A percentile compares a stretch with the other conserved stretches of the same genome.
Conservation (phyloP, 2,329 filamentous ascomycete species). For the Coniochaeta sp. region DNA sequence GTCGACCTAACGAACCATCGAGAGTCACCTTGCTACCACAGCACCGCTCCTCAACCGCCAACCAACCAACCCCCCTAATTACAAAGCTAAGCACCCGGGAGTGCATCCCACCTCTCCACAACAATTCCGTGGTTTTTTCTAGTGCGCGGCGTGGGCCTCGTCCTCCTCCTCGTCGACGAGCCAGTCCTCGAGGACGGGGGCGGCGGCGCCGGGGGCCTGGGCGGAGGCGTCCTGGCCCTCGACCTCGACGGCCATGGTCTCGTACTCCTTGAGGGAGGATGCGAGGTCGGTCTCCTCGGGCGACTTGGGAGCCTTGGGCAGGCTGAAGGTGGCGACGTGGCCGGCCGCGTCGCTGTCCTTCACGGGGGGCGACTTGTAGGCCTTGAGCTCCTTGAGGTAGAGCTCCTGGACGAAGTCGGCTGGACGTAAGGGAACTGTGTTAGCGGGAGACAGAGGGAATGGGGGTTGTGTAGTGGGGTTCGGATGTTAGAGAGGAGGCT, state of each 20-base stretch:
- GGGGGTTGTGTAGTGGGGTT: background rate
- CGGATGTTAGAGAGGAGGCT: background rate
- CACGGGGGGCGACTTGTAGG: conserved; percentile 79
- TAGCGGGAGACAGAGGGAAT: background rate
- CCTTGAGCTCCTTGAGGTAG: conserved; percentile 92
- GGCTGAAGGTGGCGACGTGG: conserved; percentile 80
- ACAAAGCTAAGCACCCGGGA: conserved; percentile 2
- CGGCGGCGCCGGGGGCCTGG: conserved; percentile 49
- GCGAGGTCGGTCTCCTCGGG: conserved; percentile 94
- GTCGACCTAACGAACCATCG: background rate
- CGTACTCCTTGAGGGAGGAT: conserved; percentile 87
- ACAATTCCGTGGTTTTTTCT: background rate
- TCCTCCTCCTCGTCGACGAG: conserved; percentile 73
- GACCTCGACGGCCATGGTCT: conserved; percentile 87
- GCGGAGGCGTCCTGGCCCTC: conserved; percentile 70
- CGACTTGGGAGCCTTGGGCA: conserved; percentile 75
- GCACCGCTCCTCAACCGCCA: background rate
- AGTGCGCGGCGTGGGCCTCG: conserved; percentile 34
- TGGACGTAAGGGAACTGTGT: conserved; percentile 27
- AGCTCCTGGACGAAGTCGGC: conserved; percentile 97
- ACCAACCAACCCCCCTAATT: background rate
- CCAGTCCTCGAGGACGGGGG: conserved; percentile 61
- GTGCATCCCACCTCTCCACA: no score
- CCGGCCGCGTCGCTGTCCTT: conserved; percentile 85
- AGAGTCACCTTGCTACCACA: background rate